Evolutionary conservation across 306 rosid genomes (phyloP), one percentile per base, ranked within the genome.

Genomic region (Arachis hypogaea): DNA sequence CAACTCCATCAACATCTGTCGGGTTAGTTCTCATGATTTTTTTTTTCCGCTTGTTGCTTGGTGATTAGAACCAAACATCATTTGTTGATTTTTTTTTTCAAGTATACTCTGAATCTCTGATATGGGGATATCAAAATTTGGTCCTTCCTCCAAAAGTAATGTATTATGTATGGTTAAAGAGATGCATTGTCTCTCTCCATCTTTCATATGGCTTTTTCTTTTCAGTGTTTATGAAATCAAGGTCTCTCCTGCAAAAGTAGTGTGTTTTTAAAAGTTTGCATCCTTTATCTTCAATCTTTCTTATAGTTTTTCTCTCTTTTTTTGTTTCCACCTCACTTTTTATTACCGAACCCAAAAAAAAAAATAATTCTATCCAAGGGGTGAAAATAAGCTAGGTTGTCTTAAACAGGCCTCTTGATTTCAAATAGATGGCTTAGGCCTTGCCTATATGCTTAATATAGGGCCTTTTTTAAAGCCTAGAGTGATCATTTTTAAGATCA

Each of bases 1-100:
- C 87, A 74, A 43, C 83, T 68, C 82, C 87, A 3, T 68, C 87
- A 84, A 80, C 90, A 75, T 83, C 89, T 62, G 96, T 96, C 82
- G 89, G 98, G 98, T 93, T 80, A 55, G 78, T 14, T 78, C 78
- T 43, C n/a, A 66, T 51, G 30, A 69, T 79, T 59, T 55, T 9
- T 67, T 67, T 76, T 59, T 56, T 38, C 66, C 28, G 40, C 45
- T 28, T 65, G 14, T 47, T 72, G 28, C 38, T 69, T 69, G 30
- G 33, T 71, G 55, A 54, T 55, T 50, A 68, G 29, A 70, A 66
- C 77, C 33, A 18, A 4, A 58, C 65, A 72, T 22, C 46, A 73
- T 55, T 54, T 7, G 58, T 22, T 44, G 1, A 8, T 47, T 49
- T 41, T 18, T 16, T 16, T 52, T 52, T 29, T 59, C 40, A 14